Evolutionary conservation across 2,329 filamentous ascomycete genomes (phyloP).

Genomic region (Magnaporthiopsis rhizophila): DNA sequence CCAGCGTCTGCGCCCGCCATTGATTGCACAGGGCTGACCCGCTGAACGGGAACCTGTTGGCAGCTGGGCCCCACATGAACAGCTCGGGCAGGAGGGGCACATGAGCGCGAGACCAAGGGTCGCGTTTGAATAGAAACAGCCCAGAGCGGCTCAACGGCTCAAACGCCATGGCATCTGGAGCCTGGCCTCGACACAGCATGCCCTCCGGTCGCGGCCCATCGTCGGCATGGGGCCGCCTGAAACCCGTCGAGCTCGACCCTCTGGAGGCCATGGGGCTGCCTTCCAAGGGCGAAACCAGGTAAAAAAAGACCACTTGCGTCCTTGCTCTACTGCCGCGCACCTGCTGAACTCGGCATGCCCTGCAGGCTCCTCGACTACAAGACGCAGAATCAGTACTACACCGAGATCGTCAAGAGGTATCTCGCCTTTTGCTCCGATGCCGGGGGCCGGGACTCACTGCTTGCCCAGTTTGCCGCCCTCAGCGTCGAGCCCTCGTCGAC

Average conservation of each 20-base stretch:
- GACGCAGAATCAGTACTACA: constrained; percentile 78
- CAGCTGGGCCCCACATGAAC: not conserved
- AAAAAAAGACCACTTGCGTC: constrained; percentile 12
- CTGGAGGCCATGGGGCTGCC: constrained; percentile 77
- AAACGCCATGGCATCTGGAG: not conserved
- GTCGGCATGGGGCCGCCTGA: constrained; percentile 61
- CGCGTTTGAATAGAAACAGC: not conserved
- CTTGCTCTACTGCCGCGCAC: constrained; percentile 1
- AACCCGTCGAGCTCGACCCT: constrained; percentile 65
- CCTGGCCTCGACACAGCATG: constrained; percentile 8
- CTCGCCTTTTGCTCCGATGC: constrained; percentile 78
- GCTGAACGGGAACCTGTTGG: not conserved
- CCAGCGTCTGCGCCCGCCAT: no score
- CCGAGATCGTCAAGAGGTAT: constrained; percentile 80
- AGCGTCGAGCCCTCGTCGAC: constrained; percentile 23
- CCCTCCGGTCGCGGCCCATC: constrained; percentile 30
- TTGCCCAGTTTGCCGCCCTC: constrained; percentile 65
- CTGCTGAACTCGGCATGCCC: not conserved
- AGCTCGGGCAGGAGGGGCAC: not conserved
- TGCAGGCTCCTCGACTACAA: constrained; percentile 63
- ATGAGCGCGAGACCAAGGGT: not conserved
- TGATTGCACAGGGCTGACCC: no score
- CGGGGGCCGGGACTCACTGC: constrained; percentile 62
- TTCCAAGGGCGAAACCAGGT: constrained; percentile 87
- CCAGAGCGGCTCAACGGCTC: not conserved